Conservation (phyloP, 169 alveolate species). For the Miamiensis avidus region DNA sequence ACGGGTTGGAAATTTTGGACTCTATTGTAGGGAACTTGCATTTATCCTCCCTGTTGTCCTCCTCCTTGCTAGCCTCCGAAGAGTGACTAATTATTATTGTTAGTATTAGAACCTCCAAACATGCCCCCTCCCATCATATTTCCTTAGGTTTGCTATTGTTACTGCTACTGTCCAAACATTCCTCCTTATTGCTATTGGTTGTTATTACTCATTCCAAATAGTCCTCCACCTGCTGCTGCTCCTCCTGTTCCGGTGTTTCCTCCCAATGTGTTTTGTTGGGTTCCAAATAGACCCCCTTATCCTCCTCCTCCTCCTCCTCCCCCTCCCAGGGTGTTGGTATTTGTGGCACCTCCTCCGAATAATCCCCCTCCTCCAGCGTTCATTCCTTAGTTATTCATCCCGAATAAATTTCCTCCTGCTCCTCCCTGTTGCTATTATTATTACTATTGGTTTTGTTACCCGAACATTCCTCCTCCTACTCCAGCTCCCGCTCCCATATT, state of each 20-base stretch:
- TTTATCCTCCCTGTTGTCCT: background rate
- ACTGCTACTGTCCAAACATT: background rate
- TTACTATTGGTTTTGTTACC: no score
- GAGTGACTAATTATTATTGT: background rate
- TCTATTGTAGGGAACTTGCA: background rate
- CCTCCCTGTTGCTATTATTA: no score
- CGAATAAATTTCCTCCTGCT: background rate
- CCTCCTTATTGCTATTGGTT: background rate
- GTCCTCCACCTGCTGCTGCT: background rate
- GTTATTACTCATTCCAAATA: background rate
- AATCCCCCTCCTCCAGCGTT: background rate
- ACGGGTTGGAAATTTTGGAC: background rate
- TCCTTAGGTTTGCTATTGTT: background rate
- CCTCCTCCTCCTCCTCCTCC: no score
- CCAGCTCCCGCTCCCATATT: background rate
- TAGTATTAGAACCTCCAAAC: background rate
- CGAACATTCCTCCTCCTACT: constrained; percentile 10
- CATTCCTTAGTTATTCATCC: background rate
- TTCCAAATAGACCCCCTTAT: background rate
- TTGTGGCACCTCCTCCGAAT: constrained; percentile 2
- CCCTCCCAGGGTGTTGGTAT: background rate
- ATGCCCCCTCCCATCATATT: background rate
- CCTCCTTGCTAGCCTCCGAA: background rate
- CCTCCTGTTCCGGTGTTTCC: background rate
- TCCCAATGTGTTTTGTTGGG: background rate